A percentile compares a stretch with the other conserved stretches of the same genome.
These are phyloP conservation scores for Jackrogersella multiformis DNA, from an alignment of 495 filamentous ascomycete species.

Conservation along the genomic window DNA sequence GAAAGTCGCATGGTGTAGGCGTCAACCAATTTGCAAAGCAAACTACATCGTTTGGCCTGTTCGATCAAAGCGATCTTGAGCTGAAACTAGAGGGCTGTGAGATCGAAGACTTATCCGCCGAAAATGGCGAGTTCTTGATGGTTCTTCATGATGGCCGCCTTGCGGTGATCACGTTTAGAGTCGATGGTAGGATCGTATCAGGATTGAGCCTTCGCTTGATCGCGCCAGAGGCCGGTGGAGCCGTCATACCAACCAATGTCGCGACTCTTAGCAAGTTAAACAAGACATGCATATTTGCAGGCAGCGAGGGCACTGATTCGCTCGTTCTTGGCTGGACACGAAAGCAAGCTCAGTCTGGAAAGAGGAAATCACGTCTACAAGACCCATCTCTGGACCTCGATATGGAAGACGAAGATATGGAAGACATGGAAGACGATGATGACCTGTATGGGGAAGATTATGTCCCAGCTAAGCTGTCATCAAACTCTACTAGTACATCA, in stretches of 20 bases:
- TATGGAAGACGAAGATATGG: slow-evolving; percentile 68
- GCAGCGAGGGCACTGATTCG: slow-evolving; percentile 86
- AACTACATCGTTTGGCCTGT: slow-evolving; percentile 78
- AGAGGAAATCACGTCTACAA: slow-evolving; percentile 55
- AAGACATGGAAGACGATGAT: slow-evolving; percentile 64
- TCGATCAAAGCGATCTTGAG: slow-evolving; percentile 83
- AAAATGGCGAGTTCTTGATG: slow-evolving; percentile 84
- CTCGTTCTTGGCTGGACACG: slow-evolving; percentile 80
- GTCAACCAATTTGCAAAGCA: slow-evolving; percentile 88
- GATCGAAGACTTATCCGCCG: slow-evolving; percentile 76
- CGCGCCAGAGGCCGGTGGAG: slow-evolving; percentile 65
- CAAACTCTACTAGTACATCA: slow-evolving; percentile 33
- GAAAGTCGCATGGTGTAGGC: slow-evolving; percentile 91
- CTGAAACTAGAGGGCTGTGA: slow-evolving; percentile 84
- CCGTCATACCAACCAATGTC: slow-evolving; percentile 68
- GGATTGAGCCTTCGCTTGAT: slow-evolving; percentile 76
- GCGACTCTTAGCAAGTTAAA: slow-evolving; percentile 74
- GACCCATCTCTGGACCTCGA: slow-evolving; percentile 49
- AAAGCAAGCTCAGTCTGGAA: slow-evolving; percentile 61
- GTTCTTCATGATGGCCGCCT: slow-evolving; percentile 80
- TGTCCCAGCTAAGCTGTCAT: slow-evolving; percentile 34
- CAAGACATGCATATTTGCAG: slow-evolving; percentile 80
- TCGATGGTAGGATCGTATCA: slow-evolving; percentile 93
- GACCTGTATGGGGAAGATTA: slow-evolving; percentile 77
- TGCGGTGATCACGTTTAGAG: slow-evolving; percentile 78